These are phyloP conservation scores for Fusarium udum DNA, from an alignment of 2,329 filamentous ascomycete species.

Conservation along the genomic window DNA sequence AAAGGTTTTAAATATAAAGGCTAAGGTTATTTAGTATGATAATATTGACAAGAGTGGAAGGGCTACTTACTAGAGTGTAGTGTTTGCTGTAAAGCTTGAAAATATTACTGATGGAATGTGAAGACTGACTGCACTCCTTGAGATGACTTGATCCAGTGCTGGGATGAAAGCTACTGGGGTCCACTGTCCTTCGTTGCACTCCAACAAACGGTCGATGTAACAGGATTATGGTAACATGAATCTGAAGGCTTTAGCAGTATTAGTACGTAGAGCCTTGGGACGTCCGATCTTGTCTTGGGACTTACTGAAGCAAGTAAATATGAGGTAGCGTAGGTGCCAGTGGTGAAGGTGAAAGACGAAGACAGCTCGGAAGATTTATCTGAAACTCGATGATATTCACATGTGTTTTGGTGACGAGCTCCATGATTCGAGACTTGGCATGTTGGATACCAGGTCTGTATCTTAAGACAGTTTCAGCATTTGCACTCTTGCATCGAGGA, in stretches of 20 bases:
- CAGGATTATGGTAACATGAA: neutral
- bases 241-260: neutral
- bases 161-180: neutral
- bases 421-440: neutral
- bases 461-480: neutral
- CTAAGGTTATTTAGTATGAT: neutral
- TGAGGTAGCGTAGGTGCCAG: neutral
- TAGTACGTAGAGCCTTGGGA: no score
- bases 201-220: neutral
- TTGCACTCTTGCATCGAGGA: fast-evolving
- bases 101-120: neutral
- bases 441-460: neutral
- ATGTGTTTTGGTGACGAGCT: neutral
- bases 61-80: neutral
- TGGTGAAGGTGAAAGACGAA: neutral
- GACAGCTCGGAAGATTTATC: neutral
- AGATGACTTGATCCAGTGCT: neutral
- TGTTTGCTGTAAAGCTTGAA: neutral
- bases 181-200: neutral
- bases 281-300: no score
- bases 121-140: neutral
- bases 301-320: neutral
- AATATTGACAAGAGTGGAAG: neutral
- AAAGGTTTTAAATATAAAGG: no score
- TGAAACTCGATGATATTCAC: neutral